A percentile compares a stretch with the other conserved stretches of the same genome.
phyloP scores from a whole-genome alignment of 2,329 filamentous ascomycete species.

The Paradendryphiella salina region DNA sequence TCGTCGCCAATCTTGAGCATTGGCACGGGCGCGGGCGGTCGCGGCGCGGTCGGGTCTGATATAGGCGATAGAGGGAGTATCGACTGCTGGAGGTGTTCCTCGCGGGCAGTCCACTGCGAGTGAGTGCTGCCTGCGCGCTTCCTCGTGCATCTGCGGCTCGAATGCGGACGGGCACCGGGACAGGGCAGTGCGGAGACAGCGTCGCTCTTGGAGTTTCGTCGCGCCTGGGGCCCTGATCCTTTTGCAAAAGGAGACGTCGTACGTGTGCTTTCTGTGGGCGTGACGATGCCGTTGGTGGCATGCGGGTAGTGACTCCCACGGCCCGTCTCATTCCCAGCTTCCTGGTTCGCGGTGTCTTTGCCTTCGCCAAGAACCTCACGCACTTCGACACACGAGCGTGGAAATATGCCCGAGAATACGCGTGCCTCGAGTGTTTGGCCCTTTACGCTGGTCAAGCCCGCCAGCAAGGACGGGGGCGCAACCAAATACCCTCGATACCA shows the following conservation, averaged over 20 bases:
- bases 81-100: slow-evolving; percentile 46
- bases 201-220: slow-evolving; percentile 32
- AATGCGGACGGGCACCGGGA: slow-evolving; percentile 32
- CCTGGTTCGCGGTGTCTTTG: slow-evolving; percentile 26
- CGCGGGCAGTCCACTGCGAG: slow-evolving; percentile 47
- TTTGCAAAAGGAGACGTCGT: slow-evolving; percentile 32
- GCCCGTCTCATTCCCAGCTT: slow-evolving; percentile 24
- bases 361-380: slow-evolving; percentile 79
- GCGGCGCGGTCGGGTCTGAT: slow-evolving; percentile 66
- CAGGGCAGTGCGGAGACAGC: slow-evolving; percentile 30
- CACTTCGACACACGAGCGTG: slow-evolving; percentile 90
- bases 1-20: slow-evolving; percentile 98
- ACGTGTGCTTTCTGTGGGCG: slow-evolving; percentile 45
- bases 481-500: slow-evolving; percentile 97
- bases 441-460: slow-evolving; percentile 85
- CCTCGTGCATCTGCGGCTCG: slow-evolving; percentile 35
- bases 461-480: slow-evolving; percentile 87
- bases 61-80: slow-evolving; percentile 46
- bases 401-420: slow-evolving; percentile 98
- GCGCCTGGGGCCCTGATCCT: slow-evolving; percentile 16
- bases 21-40: slow-evolving; percentile 88
- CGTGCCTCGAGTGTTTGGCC: slow-evolving; percentile 93
- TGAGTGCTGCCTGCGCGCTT: slow-evolving; percentile 42
- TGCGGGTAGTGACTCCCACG: slow-evolving; percentile 29
- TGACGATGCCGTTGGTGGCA: slow-evolving; percentile 44